Base-by-base conservation (phyloP, 2,329 filamentous ascomycete genomes). In the Nemania sp. region DNA sequence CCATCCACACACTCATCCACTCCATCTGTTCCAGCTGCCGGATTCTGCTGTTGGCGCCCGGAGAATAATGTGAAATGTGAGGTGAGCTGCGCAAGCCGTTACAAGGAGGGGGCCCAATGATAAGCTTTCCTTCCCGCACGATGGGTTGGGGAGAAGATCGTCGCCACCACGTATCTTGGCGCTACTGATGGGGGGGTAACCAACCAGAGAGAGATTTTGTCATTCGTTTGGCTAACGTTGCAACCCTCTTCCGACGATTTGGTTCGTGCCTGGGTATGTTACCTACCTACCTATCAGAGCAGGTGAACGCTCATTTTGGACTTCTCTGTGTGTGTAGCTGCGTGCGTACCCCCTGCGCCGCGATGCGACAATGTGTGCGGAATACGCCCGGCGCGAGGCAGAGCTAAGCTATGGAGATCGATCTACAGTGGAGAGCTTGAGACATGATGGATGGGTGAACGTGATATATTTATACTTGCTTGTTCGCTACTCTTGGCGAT, bases 1-100 rank as follows among this genome's bases (percentile, higher is more conserved):
- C 15, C 34, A 8, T 3, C 36, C 36, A 20, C 36, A 6, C 36
- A 12, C 36, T 22, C 39, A n/a, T n/a, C n/a, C n/a, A n/a, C n/a
- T n/a, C n/a, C n/a, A n/a, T n/a, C n/a, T n/a, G 11, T 11, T 12
- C 43, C 52, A 58, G 39, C 56, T 58, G 55, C 56, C 56, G 37
- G 8, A 58, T 58, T 56, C 23, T 36, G 47, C 49, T 15, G 14
- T 49, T 34, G 47, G 56, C 47, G 39, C 52, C 56, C 28, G 9
- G 28, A 14, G 28, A 9, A 31, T 9, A 11, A 31, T 11, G 28
- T 9, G 28, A 14, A 14, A n/a, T n/a, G n/a, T n/a, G n/a, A n/a
- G n/a, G n/a, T n/a, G n/a, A n/a, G n/a, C n/a, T n/a, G n/a, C n/a
- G n/a, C n/a, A n/a, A n/a, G n/a, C n/a, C n/a, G n/a, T n/a, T n/a